These are phyloP conservation scores for Aspergillus sp. DNA, from an alignment of 2,329 filamentous ascomycete genomes.

Conservation along the genomic window DNA sequence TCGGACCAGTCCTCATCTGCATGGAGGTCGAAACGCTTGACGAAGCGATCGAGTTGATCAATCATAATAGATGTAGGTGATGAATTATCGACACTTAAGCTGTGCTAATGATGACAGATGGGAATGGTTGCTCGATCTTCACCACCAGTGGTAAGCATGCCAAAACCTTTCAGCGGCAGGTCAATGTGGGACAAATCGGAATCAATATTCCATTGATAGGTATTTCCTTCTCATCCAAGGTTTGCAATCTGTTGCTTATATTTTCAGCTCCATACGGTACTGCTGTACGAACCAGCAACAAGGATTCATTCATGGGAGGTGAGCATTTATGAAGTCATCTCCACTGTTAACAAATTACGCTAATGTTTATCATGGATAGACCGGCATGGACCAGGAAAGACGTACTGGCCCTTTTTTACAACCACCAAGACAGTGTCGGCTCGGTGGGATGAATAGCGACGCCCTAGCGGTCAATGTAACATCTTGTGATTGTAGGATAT, in stretches of 20 bases:
- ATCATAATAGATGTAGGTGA: slow-evolving; percentile 18
- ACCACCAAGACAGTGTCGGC: slow-evolving; percentile 18
- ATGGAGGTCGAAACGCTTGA: slow-evolving; percentile 29
- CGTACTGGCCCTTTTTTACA: slow-evolving; percentile 20
- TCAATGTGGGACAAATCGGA: slow-evolving; percentile 26
- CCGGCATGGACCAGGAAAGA: slow-evolving; percentile 16
- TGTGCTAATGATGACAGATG: slow-evolving; percentile 19
- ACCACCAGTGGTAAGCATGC: slow-evolving; percentile 27
- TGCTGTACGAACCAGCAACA: slow-evolving; percentile 20
- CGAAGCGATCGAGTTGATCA: slow-evolving; percentile 30
- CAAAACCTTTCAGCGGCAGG: slow-evolving; percentile 24
- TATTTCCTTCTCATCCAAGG: slow-evolving; percentile 1
- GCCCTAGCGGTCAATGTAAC: too few species aligned
- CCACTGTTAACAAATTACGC: neutral
- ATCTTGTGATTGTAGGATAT: too few species aligned
- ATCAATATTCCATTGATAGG: slow-evolving; percentile 25
- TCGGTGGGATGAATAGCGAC: slow-evolving; percentile 12
- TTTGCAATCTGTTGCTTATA: slow-evolving; percentile 5
- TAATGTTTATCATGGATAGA: slow-evolving; percentile 5
- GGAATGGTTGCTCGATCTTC: slow-evolving; percentile 33
- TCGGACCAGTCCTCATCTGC: slow-evolving; percentile 33
- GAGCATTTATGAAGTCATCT: neutral
- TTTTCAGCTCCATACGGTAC: slow-evolving; percentile 16
- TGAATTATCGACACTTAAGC: neutral
- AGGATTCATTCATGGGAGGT: slow-evolving; percentile 23